Base-by-base conservation (phyloP, 306 rosid genomes). In the Acacia crassicarpa region DNA sequence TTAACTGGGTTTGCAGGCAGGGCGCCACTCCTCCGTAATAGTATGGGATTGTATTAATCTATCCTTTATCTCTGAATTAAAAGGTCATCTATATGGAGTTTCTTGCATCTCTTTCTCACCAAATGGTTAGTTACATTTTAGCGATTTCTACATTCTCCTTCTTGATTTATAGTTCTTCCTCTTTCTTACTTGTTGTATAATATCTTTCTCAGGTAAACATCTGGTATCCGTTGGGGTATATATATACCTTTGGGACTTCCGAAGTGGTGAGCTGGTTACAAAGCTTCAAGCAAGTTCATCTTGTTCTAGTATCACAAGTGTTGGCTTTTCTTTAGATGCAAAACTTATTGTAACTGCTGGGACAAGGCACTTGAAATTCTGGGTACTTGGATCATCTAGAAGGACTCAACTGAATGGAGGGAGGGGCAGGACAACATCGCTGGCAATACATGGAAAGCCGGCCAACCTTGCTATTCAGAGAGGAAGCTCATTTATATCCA, bases 221-320 rank as follows among this genome's bases (percentile, higher is more conserved):
- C 81, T 91, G 76, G 95, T 84, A 58, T 89, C 95, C 35, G 97
- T 89, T 82, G 95, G 93, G 33, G 92, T 86, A 58, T 91, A 87
- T 75, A 88, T 92, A 74, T 83, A 81, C 82, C 87, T 93, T 68
- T 93, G 97, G 97, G 88, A 89, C 79, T 91, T 95, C 94, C 87
- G 82, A 67, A 89, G 75, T 72, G 85, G 88, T 66, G 75, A 59
- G 75, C 81, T 93, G 81, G 54, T 88, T 77, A 81, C 93, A 53
- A 93, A 91, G 90, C 84, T 89, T 87, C 91, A 87, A 86, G 92
- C 89, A 80, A 81, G 89, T 78, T 91, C 97, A 82, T 88, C 93
- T 84, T 89, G 67, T 83, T 77, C 90, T 74, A 74, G 86, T 44
- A 73, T 91, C 82, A 85, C 92, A 51, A 89, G 86, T 78, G 92